Evolutionary conservation across 2,329 filamentous ascomycete genomes (phyloP).

Genomic region (Aspergillus ochraceoroseus): DNA sequence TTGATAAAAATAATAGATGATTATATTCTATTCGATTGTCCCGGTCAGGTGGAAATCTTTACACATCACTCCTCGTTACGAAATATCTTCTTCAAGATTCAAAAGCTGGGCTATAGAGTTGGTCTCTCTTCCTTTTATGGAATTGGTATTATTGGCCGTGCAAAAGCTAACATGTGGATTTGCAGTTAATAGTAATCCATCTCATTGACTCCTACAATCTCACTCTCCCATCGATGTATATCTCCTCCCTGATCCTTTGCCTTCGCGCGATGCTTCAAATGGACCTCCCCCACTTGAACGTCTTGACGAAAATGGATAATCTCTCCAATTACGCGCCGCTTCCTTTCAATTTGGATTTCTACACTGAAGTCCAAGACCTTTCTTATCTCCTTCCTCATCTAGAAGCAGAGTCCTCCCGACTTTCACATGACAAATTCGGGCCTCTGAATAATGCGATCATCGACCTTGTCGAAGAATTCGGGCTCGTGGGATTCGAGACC

Average conservation of each 20-base stretch:
- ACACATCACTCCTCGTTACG: slow-evolving; percentile 89
- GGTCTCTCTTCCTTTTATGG: slow-evolving; percentile 33
- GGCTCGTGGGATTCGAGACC: slow-evolving; percentile 85
- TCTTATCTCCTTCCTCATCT: slow-evolving; percentile 76
- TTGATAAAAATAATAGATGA: slow-evolving; percentile 54
- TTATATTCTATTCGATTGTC: slow-evolving; percentile 92
- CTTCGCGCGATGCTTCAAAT: slow-evolving; percentile 97
- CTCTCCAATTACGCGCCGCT: slow-evolving; percentile 76
- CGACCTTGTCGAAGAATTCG: slow-evolving; percentile 81
- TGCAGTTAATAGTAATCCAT: slow-evolving; percentile 83
- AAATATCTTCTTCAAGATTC: slow-evolving; percentile 83
- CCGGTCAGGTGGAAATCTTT: slow-evolving; percentile 93
- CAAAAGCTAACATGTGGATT: slow-evolving; percentile 8
- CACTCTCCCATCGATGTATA: slow-evolving; percentile 87
- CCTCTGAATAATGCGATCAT: slow-evolving; percentile 82
- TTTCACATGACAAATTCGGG: slow-evolving; percentile 70
- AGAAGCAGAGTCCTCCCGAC: slow-evolving; percentile 67
- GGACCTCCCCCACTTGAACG: slow-evolving; percentile 92
- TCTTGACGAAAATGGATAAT: slow-evolving; percentile 97
- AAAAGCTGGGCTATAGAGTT: slow-evolving; percentile 90
- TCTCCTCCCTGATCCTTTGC: slow-evolving; percentile 87
- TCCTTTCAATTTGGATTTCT: slow-evolving; percentile 93
- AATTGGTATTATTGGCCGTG: not conserved
- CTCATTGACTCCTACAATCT: slow-evolving; percentile 92
- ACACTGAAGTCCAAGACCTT: slow-evolving; percentile 94